phyloP scores from a whole-genome alignment of 441 rosid species.

The Croton setiger region DNA sequence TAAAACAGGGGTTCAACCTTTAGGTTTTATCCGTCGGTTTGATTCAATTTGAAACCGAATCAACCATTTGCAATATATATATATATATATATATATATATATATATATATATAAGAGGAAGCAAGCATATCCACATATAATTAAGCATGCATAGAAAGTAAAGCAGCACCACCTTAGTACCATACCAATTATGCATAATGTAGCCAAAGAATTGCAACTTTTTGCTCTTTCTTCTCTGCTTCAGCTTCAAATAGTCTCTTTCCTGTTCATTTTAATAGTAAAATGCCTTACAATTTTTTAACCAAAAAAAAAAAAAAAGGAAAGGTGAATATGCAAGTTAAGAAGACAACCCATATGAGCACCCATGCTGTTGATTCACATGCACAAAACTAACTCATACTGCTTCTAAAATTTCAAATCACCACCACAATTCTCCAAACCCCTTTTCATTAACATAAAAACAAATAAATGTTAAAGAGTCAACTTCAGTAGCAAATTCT shows the following conservation, averaged over 20 bases:
- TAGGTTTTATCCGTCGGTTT: too few species aligned
- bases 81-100: too few species aligned
- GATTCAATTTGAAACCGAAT: too few species aligned
- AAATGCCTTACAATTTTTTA: neutral
- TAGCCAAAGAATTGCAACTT: slow-evolving; percentile 15
- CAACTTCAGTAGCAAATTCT: slow-evolving; percentile 18
- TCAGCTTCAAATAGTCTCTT: slow-evolving; percentile 14
- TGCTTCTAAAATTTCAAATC: slow-evolving; percentile 22
- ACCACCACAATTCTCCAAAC: slow-evolving; percentile 30
- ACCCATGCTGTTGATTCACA: slow-evolving; percentile 41
- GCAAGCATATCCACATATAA: neutral
- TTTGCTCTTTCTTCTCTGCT: slow-evolving; percentile 12
- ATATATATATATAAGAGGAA: neutral
- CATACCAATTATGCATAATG: slow-evolving; percentile 6
- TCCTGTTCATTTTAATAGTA: slow-evolving; percentile 9
- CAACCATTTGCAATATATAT: neutral
- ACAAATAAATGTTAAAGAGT: neutral
- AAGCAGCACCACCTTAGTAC: slow-evolving; percentile 5
- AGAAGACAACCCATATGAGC: slow-evolving; percentile 43
- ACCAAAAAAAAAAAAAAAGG: too few species aligned
- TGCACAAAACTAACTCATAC: slow-evolving; percentile 20
- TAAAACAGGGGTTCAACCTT: too few species aligned
- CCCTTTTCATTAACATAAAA: neutral
- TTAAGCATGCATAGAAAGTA: neutral
- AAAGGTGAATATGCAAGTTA: slow-evolving; percentile 10